phyloP scores from a whole-genome alignment of 306 rosid species.

The Malus sieversii region DNA sequence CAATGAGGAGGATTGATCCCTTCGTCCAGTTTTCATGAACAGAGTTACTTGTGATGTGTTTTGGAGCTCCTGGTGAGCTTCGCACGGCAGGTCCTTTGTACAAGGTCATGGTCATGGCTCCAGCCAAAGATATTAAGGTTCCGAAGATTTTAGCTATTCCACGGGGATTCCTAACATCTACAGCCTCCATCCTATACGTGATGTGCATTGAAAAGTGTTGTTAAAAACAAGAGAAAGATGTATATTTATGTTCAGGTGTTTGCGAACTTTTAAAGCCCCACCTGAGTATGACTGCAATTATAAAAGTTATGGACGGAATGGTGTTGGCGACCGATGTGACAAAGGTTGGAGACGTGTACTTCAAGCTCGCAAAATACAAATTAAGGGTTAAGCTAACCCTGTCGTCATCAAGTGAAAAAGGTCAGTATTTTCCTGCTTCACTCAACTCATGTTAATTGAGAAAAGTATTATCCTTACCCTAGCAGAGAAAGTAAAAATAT shows the following conservation, averaged over 20 bases:
- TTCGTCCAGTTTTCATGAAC: constrained; percentile 32
- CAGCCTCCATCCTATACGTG: constrained; percentile 27
- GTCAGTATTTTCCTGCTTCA: not conserved
- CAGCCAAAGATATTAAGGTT: constrained; percentile 27
- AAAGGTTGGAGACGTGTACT: constrained; percentile 36
- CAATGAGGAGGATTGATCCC: constrained; percentile 34
- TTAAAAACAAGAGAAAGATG: not conserved
- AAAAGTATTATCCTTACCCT: constrained; percentile 20
- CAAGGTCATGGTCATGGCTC: constrained; percentile 24
- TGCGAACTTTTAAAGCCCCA: not conserved
- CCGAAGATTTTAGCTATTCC: constrained; percentile 37
- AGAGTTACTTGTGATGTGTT: constrained; percentile 14
- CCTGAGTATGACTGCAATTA: constrained; percentile 25
- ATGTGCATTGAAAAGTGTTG: not conserved
- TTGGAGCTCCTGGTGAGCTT: constrained; percentile 19
- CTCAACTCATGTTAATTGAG: not conserved
- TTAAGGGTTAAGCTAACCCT: constrained; percentile 30
- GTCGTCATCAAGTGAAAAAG: constrained; percentile 6
- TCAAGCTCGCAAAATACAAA: constrained; percentile 34
- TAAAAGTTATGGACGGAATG: constrained; percentile 34
- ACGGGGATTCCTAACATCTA: constrained; percentile 26
- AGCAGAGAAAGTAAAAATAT: constrained; percentile 31
- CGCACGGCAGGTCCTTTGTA: constrained; percentile 29
- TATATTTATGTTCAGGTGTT: not conserved
- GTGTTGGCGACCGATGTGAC: constrained; percentile 33